Evolutionary conservation across 306 rosid genomes (phyloP), one percentile per base, ranked within the genome.

Genomic region (Abrus precatorius): DNA sequence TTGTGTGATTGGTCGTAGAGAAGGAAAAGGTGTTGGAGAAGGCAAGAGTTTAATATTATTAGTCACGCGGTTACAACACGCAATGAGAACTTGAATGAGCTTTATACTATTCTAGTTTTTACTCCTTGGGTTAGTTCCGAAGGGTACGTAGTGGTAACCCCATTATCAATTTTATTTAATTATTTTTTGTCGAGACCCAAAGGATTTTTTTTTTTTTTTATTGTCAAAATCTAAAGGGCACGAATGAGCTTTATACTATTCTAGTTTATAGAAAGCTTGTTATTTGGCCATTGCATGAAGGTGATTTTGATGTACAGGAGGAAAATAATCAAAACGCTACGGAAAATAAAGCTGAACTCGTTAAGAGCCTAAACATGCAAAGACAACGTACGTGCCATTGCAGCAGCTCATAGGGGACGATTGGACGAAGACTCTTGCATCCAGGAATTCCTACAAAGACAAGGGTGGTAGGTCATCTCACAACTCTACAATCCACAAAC

Each of bases 401-500:
- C 94, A 32, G 78, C 93, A 9, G 88, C 91, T 28, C 88, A 60
- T 3, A 90, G 91, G 77, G 92, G 97, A 53, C 84, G 85, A 3
- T 20, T 20, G 20, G 20, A 20, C 20, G 20, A 92, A 88, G 85
- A 45, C 50, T 73, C 36, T 27, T 62, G 77, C 91, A 56, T 88
- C 97, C 10, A 85, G 98, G 85, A 92, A 92, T 74, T 84, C 88
- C 41, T 88, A 92, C 87, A 92, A 95, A 84, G 97, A 89, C 90
- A 95, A 95, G 82, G 98, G 97, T 73, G 91, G 97, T 2, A 92
- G 84, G 82, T 89, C 98, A 66, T 86, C 97, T 30, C 49, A 86
- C 68, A 92, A 56, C 83, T 86, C 97, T 45, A 92, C 87, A 86
- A 36, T 92, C 48, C 92, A 90, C 72, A 87, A 80, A 57, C 93